Percentiles rank a stretch among this genome's conserved stretches.
phyloP scores from a whole-genome alignment of 805 yeast species.

The Cyberlindnera japonica region DNA sequence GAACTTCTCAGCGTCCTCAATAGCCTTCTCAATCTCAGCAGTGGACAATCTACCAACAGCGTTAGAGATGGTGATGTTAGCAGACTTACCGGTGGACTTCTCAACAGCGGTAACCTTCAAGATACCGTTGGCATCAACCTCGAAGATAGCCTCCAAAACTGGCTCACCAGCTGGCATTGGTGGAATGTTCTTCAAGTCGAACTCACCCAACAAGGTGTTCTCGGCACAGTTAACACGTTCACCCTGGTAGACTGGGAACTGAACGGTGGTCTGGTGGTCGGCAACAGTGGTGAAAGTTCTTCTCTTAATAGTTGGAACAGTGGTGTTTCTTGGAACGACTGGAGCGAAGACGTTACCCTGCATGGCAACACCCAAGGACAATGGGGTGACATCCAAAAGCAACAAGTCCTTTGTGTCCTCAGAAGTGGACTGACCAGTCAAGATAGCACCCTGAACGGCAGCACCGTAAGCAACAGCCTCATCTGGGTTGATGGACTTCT shows the following conservation, averaged over 20 bases:
- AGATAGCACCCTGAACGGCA: slow-evolving; percentile 98
- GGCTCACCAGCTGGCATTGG: slow-evolving; percentile 99
- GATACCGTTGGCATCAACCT: slow-evolving; percentile 99
- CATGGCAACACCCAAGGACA: slow-evolving; percentile 99
- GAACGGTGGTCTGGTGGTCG: slow-evolving; percentile 98
- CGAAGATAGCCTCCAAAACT: slow-evolving; percentile 97
- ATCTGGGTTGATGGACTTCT: slow-evolving; percentile 96
- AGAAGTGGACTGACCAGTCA: slow-evolving; percentile 86
- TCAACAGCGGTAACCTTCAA: slow-evolving; percentile 98
- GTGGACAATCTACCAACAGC: slow-evolving; percentile 97
- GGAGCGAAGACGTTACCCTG: slow-evolving; percentile 99
- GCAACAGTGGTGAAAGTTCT: slow-evolving; percentile 98
- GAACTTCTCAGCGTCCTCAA: slow-evolving; percentile 98
- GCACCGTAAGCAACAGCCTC: slow-evolving; percentile 99
- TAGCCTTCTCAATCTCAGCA: slow-evolving; percentile 97
- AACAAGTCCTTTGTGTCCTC: slow-evolving; percentile 94
- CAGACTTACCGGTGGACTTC: slow-evolving; percentile 97
- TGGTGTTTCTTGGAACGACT: slow-evolving; percentile 98
- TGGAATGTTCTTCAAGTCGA: slow-evolving; percentile 96
- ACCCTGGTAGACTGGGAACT: slow-evolving; percentile 99
- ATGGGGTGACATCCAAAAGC: slow-evolving; percentile 95
- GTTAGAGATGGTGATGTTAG: slow-evolving; percentile 98
- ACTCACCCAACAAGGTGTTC: slow-evolving; percentile 97
- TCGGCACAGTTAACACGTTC: slow-evolving; percentile 98
- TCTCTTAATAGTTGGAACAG: slow-evolving; percentile 98